Base-by-base conservation (phyloP, 2,329 filamentous ascomycete genomes). In the Fusarium globosum region DNA sequence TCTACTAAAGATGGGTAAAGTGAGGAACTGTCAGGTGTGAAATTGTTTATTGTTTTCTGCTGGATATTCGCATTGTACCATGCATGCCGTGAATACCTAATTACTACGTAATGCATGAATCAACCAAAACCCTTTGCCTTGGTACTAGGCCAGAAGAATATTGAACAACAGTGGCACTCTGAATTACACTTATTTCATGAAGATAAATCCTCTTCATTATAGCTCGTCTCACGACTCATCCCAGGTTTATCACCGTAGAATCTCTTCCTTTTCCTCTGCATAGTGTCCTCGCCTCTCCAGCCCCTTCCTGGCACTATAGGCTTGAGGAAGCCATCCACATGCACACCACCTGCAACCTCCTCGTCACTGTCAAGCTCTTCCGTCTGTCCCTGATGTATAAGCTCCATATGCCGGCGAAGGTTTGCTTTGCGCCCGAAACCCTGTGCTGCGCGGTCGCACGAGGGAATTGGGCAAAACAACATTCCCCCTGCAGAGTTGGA, bases 261-360 rank as follows among this genome's bases (percentile, higher is more conserved):
- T 36, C 76, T 76, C 75, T 79, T 80, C 61, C 78, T 76, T 74
- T 76, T 81, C 55, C 80, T 77, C 52, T 69, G 65, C 4, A 60
- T 64, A 7, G 66, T 62, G 39, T 85, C 83, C 39, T 79, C 81
- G 4, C 79, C 83, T 45, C 85, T 80, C 88, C 87, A 89, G 0
- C 87, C 88, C 48, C 77, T 81, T 12, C 84, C 81, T 2, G 83
- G 80, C 65, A 83, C 82, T 59, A 93, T 85, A 8, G 88, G 86
- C 77, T 85, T 84, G 75, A 94, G 73, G 76, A 92, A 94, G 1
- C 92, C 90, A 79, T 94, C 92, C 3, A 90, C 86, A 75, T 93
- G 92, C 26, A 93, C 89, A 0, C 86, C 91, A 1, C 91, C 92
- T 14, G 85, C 74, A 76, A 90, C 87, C 76, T 90, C 88, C 64